Percentiles rank a stretch among this genome's conserved stretches.
phyloP scores from a whole-genome alignment of 2,329 filamentous ascomycete species.

The Drechslerella dactyloides region DNA sequence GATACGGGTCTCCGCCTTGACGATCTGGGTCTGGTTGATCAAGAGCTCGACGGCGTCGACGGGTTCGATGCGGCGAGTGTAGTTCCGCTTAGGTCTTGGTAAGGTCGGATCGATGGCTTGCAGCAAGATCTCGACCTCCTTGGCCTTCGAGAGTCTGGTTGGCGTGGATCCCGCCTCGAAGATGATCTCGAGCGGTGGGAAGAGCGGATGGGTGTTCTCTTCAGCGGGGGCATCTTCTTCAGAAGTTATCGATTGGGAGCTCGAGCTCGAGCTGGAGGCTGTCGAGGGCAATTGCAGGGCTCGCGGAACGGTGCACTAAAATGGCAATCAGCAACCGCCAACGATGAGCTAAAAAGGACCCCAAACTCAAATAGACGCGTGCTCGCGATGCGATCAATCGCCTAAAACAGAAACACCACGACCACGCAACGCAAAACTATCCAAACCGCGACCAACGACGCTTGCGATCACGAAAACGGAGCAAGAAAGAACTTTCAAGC shows the following conservation, averaged over 20 bases:
- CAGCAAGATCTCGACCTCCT: too few species aligned
- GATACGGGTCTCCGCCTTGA: not conserved
- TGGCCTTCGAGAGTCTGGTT: not conserved
- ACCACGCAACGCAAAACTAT: conserved; percentile 29
- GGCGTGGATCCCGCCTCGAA: conserved; percentile 7
- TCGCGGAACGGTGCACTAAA: not conserved
- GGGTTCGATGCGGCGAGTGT: not conserved
- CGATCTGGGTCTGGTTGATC: not conserved
- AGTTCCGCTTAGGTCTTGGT: too few species aligned
- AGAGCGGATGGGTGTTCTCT: too few species aligned
- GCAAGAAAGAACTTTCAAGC: not conserved
- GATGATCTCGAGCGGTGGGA: conserved; percentile 20
- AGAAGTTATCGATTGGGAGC: too few species aligned
- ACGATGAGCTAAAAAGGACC: not conserved
- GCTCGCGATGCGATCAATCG: conserved; percentile 12
- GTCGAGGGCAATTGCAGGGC: not conserved
- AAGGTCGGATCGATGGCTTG: too few species aligned
- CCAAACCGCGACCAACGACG: not conserved
- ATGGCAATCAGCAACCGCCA: conserved; percentile 26
- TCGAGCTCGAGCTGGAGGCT: too few species aligned
- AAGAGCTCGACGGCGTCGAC: not conserved
- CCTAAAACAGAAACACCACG: conserved; percentile 26
- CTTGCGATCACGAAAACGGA: too few species aligned
- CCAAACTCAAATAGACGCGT: conserved; percentile 19
- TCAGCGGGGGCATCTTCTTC: too few species aligned